Evolutionary conservation across 2,329 filamentous ascomycete species (phyloP), one percentile per base, ranked within the genome.

Genomic region (Alternaria consortialis): DNA sequence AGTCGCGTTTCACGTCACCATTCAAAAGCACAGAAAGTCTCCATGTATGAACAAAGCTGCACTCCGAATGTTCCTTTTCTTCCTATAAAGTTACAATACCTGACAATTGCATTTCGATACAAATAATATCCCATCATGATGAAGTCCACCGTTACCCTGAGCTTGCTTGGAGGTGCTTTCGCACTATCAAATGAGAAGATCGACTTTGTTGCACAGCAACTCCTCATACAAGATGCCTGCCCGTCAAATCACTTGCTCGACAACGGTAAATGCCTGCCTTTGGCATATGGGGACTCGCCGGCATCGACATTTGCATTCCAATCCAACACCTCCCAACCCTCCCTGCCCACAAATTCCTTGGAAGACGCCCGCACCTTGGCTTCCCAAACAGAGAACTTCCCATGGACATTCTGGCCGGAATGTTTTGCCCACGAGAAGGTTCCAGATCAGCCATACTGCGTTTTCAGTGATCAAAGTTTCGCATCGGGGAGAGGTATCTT

Each of bases 341-440:
- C 53, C 2, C 40, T 15, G 8, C 58, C 56, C 4, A 56, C 42
- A 20, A 43, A 48, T n/a, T 47, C 56, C 2, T 57, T 75, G 13
- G 68, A 74, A 31, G 69, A 75, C 31, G 62, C 73, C 15, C 66
- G 69, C 12, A 48, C 36, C 7, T 37, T 62, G n/a, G 73, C 72
- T 7, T 62, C 68, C 32, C 50, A 66, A 37, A 20, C 59, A 7
- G 50, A 62, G 7, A 53, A 74, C 43, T 75, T 74, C 39, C 74
- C 73, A 2, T 78, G 75, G 75, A 73, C 74, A 0, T 74, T 71
- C 50, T 73, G 70, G 69, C 75, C 75, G 0, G 68, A 76, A 55
- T 77, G 75, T 52, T 77, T 72, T 51, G 64, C 71, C 2, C 73
- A 64, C 29, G 68, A 73, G 9, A 57, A 73, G 20, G 68, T 59